Conservation (phyloP, 805 yeast genomes). For the Wickerhamiella spandovensis region DNA sequence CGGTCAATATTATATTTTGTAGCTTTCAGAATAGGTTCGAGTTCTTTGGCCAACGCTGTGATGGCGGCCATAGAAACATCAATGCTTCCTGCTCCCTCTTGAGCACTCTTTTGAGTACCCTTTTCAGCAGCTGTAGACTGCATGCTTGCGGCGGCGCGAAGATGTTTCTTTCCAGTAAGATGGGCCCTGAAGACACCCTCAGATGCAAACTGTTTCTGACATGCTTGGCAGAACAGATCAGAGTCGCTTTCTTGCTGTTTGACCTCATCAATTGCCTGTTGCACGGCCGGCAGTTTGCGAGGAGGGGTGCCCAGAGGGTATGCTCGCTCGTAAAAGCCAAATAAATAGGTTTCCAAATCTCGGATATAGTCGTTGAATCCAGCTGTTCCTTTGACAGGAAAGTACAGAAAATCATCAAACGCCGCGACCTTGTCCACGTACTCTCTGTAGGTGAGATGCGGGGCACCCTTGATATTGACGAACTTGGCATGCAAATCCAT, state of each 20-base stretch:
- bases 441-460: slow-evolving; percentile 31
- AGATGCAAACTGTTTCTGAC: slow-evolving; percentile 52
- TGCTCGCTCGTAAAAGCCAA: slow-evolving; percentile 32
- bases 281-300: not conserved
- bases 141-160: no score
- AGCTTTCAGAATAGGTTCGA: slow-evolving; percentile 31
- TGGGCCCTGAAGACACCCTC: slow-evolving; percentile 56
- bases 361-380: slow-evolving; percentile 35
- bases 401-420: slow-evolving; percentile 15
- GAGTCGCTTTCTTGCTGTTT: not conserved
- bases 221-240: slow-evolving; percentile 42
- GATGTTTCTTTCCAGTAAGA: slow-evolving; percentile 61
- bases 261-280: not conserved
- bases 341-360: slow-evolving; percentile 38
- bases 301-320: slow-evolving; percentile 31
- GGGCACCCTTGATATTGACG: slow-evolving; percentile 20
- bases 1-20: slow-evolving; percentile 57
- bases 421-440: slow-evolving; percentile 36
- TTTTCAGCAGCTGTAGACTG: no score
- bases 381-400: slow-evolving; percentile 16
- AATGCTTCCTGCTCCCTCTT: no score
- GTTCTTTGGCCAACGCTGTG: slow-evolving; percentile 25
- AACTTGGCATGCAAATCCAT: slow-evolving; percentile 18
- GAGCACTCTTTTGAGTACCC: no score
- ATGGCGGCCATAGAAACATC: slow-evolving; percentile 21